Percentiles rank a stretch among this genome's conserved stretches.
These are phyloP conservation scores for Ophiosphaerella herpotricha DNA, from an alignment of 2,329 filamentous ascomycete genomes.

Conservation along the genomic window DNA sequence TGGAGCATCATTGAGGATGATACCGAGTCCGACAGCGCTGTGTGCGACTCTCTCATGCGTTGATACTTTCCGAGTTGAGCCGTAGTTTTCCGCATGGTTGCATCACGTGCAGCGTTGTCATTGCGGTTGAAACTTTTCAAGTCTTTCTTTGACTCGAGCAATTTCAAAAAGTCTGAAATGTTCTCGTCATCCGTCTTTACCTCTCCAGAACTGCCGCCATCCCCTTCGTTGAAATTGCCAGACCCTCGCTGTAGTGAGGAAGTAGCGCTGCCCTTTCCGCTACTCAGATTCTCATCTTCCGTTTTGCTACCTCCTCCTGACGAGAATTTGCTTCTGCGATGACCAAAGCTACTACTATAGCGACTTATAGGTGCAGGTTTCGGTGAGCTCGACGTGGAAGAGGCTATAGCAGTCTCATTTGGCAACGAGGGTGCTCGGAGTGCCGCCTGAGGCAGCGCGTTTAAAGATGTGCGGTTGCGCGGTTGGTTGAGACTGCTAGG, in stretches of 20 bases:
- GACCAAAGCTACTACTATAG: conserved; percentile 93
- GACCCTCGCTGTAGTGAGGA: conserved; percentile 77
- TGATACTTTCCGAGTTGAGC: conserved; percentile 85
- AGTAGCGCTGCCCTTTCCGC: conserved; percentile 75
- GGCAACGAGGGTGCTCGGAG: conserved; percentile 68
- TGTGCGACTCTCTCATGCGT: conserved; percentile 85
- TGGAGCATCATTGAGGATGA: conserved; percentile 86
- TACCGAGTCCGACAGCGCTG: conserved; percentile 88
- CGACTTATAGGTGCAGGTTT: conserved; percentile 76
- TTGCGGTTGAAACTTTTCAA: conserved; percentile 76
- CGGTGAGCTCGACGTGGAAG: conserved; percentile 75
- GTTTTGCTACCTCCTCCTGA: conserved; percentile 72
- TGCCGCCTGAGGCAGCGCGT: conserved; percentile 75
- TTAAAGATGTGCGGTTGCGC: conserved; percentile 73
- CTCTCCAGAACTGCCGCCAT: conserved; percentile 66
- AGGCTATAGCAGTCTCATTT: conserved; percentile 65
- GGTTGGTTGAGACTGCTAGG: conserved; percentile 52
- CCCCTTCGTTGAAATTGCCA: conserved; percentile 73
- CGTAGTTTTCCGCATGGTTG: conserved; percentile 73
- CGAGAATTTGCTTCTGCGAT: conserved; percentile 77
- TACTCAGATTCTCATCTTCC: conserved; percentile 78
- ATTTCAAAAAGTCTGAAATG: conserved; percentile 89
- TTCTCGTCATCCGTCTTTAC: conserved; percentile 86
- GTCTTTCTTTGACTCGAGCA: conserved; percentile 87
- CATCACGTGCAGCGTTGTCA: conserved; percentile 63